Base-by-base conservation (phyloP, 805 yeast genomes). In the Sugiyamaella valdiviana region DNA sequence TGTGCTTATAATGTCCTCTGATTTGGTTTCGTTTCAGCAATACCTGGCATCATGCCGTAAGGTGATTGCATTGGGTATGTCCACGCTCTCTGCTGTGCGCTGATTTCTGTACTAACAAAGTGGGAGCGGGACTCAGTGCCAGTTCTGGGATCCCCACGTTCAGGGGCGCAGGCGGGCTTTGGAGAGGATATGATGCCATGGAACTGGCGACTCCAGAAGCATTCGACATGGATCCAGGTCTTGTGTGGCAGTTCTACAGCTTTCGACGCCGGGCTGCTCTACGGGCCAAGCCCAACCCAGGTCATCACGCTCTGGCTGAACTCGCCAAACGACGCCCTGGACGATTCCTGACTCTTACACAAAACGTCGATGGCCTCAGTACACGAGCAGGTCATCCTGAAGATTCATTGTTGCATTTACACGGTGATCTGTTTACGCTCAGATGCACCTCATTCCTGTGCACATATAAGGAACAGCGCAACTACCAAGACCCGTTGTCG, bases 191-290 rank as follows among this genome's bases (percentile, higher is more conserved):
- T 66, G 83, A 83, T 45, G 80, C 89, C 57, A 81, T 85, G 40
- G 96, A 88, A 59, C 70, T 89, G 39, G 95, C 95, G 6, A 88
- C 96, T 0, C 95, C 95, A 0, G 96, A 88, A 60, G 96, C 95
- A 4, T 88, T 89, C 63, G 77, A 80, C 51, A 70, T 72, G 16
- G 90, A 88, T 61, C 95, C 96, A 0, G 85, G 86, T 0, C 70
- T 87, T 7, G 96, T 89, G 6, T 88, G 96, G 96, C 91, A 85
- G 61, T 88, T 85, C 58, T 88, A 89, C 64, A 73, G 87, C 3
- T 78, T 79, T 63, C 67, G 95, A 52, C 63, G 96, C 40, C 73
- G 67, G 42, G 70, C 70, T 43, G 90, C 95, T 0, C 67, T 85
- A 45, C 65, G 65, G 40, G 87, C 91, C 0, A 64, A 59, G 43